Conservation (phyloP, 1,139 yeast genomes). For the Candida glucosophila region DNA sequence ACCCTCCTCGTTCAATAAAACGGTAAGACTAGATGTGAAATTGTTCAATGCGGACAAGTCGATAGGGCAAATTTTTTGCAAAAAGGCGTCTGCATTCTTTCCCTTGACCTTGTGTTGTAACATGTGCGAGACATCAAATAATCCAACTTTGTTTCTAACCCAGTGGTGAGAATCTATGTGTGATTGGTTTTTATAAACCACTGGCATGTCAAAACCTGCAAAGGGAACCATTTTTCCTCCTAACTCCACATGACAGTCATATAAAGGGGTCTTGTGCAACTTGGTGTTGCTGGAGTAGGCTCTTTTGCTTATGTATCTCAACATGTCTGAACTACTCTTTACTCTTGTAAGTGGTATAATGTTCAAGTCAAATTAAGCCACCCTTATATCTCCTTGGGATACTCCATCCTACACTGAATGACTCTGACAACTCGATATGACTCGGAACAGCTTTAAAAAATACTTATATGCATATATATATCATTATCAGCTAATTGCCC, state of each 20-base stretch:
- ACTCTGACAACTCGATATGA: too few relatives aligned
- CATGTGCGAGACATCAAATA: slow-evolving; percentile 97
- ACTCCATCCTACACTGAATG: too few relatives aligned
- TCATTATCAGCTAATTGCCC: too few relatives aligned
- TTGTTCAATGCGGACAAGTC: slow-evolving; percentile 53
- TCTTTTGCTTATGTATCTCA: too few relatives aligned
- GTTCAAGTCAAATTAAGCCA: too few relatives aligned
- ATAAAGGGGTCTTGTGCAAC: slow-evolving; percentile 64
- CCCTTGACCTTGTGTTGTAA: slow-evolving; percentile 79
- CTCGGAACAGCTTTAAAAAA: too few relatives aligned
- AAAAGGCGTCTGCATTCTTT: slow-evolving; percentile 55
- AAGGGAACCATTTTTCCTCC: slow-evolving; percentile 93
- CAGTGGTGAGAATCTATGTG: slow-evolving; percentile 92
- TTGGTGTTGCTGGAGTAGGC: neutral
- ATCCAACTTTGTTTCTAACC: slow-evolving; percentile 82
- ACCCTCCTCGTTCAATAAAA: slow-evolving; percentile 62
- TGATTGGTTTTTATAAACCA: slow-evolving; percentile 68
- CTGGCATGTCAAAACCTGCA: slow-evolving; percentile 95
- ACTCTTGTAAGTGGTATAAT: too few relatives aligned
- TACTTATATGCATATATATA: too few relatives aligned
- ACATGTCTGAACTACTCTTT: too few relatives aligned
- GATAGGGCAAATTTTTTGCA: slow-evolving; percentile 79
- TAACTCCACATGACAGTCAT: slow-evolving; percentile 65
- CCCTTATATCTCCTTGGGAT: too few relatives aligned
- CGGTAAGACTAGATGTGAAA: slow-evolving; percentile 67